A percentile compares a stretch with the other conserved stretches of the same genome.
Conservation (phyloP, 208 protist genomes). For the Novymonas esmeraldas region DNA sequence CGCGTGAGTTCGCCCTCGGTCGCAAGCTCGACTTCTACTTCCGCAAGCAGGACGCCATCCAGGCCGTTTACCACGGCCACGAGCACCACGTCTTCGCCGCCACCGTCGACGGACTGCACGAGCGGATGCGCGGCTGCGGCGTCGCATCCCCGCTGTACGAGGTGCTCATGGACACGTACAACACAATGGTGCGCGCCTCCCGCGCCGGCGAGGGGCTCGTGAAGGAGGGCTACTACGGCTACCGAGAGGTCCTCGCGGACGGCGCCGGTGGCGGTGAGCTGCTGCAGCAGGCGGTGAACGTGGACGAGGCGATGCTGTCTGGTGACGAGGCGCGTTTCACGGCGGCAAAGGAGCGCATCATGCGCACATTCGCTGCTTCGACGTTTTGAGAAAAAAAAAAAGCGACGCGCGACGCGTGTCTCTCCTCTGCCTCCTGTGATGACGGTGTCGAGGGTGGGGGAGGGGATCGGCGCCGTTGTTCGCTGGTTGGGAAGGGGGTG, state of each 20-base stretch:
- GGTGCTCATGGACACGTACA: constrained; percentile 86
- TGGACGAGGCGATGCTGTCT: constrained; percentile 77
- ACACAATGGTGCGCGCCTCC: constrained; percentile 78
- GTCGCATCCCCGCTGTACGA: constrained; percentile 75
- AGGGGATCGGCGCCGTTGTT: too few species aligned
- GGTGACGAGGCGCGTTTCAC: constrained; percentile 67
- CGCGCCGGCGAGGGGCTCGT: constrained; percentile 69
- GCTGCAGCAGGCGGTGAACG: constrained; percentile 47
- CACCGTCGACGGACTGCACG: constrained; percentile 74
- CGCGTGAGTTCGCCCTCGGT: constrained; percentile 82
- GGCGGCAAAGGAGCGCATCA: constrained; percentile 52
- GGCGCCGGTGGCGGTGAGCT: constrained; percentile 23
- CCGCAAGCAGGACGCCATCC: constrained; percentile 58
- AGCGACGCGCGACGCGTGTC: too few species aligned
- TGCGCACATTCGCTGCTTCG: constrained; percentile 36
- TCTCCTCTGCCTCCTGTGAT: too few species aligned
- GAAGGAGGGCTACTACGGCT: constrained; percentile 60
- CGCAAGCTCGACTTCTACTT: constrained; percentile 82
- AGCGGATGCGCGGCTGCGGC: constrained; percentile 34
- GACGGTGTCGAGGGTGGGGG: too few species aligned
- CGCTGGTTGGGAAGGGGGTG: too few species aligned
- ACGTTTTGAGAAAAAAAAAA: constrained; percentile 19
- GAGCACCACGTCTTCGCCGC: constrained; percentile 27
- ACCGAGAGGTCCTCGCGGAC: constrained; percentile 28
- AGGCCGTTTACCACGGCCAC: constrained; percentile 50